Evolutionary conservation across 2,329 filamentous ascomycete genomes (phyloP).

Genomic region (Samsoniella hepiali): DNA sequence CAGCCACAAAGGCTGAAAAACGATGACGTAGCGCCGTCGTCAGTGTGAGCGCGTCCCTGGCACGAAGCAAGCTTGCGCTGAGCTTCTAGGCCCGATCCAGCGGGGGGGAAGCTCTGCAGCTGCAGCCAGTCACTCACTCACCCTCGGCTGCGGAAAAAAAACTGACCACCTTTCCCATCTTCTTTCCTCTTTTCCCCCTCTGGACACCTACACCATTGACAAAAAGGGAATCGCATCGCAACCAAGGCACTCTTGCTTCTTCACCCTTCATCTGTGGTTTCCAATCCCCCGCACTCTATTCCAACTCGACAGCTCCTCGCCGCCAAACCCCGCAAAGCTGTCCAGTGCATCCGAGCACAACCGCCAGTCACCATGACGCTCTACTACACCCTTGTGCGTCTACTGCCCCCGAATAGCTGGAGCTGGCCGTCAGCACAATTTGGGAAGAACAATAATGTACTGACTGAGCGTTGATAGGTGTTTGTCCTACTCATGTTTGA

Average conservation of each 20-base stretch:
- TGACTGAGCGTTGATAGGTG: conserved; percentile 53
- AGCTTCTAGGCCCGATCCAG: conserved; percentile 16
- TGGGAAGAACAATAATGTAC: conserved; percentile 14
- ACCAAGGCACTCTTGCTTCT: background rate
- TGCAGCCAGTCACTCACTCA: background rate
- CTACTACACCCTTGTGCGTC: conserved; percentile 53
- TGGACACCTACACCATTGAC: background rate
- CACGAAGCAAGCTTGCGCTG: conserved; percentile 5
- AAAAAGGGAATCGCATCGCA: background rate
- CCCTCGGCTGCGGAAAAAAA: conserved; percentile 13
- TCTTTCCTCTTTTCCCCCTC: background rate
- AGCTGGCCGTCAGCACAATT: background rate
- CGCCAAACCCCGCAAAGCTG: conserved; percentile 2
- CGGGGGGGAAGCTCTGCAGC: conserved; percentile 4
- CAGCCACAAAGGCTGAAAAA: conserved; percentile 15
- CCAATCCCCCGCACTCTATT: background rate
- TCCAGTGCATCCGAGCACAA: background rate
- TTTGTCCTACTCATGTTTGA: conserved; percentile 79
- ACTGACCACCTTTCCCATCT: conserved; percentile 12
- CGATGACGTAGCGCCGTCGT: conserved; percentile 15
- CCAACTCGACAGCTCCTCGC: background rate
- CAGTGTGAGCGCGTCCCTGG: conserved; percentile 7
- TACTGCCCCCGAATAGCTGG: background rate
- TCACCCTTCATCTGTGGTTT: background rate
- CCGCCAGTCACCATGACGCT: conserved; percentile 49